Evolutionary conservation across 495 filamentous ascomycete genomes (phyloP), one percentile per base, ranked within the genome.

Genomic region (Pyrenopolyporus hunteri): DNA sequence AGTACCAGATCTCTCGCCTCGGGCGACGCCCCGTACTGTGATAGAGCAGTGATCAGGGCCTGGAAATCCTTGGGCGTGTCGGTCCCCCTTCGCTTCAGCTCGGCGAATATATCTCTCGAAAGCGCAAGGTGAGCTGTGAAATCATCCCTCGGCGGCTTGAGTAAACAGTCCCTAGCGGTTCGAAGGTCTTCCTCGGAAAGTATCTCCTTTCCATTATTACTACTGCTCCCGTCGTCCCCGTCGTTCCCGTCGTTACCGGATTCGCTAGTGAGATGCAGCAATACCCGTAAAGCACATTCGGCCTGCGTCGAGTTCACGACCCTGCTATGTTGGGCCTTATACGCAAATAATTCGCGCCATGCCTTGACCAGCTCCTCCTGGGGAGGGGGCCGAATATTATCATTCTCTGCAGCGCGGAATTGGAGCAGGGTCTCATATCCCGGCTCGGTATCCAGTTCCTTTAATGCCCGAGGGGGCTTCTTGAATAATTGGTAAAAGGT

Each of bases 301-400:
- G 86, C 88, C 67, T 96, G 87, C 25, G 85, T 84, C 16, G 83
- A 79, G 55, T 86, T 89, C 19, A 93, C 71, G 1, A 80, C 59
- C 16, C 78, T 75, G 1, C 75, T 67, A 13, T 70, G 68, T 40
- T 73, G 70, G 10, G 75, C 66, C 59, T 88, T 86, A 39, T 78
- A 74, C 5, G 74, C 72, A 46, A 94, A 83, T 57, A 95, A 90
- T 4, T 78, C 74, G 45, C 73, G 77, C 63, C 89, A 89, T 17
- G 88, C 90, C 17, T 78, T 73, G 0, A 83, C 72, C 0, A 96
- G 70, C n/a, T 86, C 80, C 20, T 80, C 66, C 9, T 75, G 73
- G 9, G 82, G 71, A 16, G 89, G 91, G 6, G 81, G 78, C 46
- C 91, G 78, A 7, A 77, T 72, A 23, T 75, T 61, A 32, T 82